Conservation (phyloP, 768 basidiomycete species). For the Pleurotus salmoneostramineus region DNA sequence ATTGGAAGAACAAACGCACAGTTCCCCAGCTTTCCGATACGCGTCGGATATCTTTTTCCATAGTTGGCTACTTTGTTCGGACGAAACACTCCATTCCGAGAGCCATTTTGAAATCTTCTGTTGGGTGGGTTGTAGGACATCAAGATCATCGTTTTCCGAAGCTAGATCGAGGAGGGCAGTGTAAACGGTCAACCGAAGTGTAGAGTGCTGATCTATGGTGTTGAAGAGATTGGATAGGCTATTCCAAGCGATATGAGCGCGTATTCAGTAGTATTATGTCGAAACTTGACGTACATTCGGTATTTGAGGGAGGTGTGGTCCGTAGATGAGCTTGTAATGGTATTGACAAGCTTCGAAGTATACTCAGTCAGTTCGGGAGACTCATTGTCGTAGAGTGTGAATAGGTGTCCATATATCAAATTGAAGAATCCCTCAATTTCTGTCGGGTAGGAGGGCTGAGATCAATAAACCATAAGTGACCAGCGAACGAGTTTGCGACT, state of each 20-base stretch:
- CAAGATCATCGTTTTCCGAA: conserved; percentile 55
- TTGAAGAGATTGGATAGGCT: conserved; percentile 86
- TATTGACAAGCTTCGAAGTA: conserved; percentile 44
- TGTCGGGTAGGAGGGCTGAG: conserved; percentile 20
- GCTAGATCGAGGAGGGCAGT: conserved; percentile 58
- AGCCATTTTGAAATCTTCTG: conserved; percentile 73
- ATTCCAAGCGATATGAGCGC: conserved; percentile 4
- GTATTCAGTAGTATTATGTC: conserved; percentile 1
- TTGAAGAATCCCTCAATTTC: conserved; percentile 91
- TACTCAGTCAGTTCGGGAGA: conserved; percentile 53
- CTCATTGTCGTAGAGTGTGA: conserved; percentile 52
- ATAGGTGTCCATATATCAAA: conserved; percentile 70
- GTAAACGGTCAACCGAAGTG: conserved; percentile 62
- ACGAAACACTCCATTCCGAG: conserved; percentile 65
- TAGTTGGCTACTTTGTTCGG: conserved; percentile 62
- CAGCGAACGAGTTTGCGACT: conserved; percentile 15
- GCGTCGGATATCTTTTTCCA: conserved; percentile 60
- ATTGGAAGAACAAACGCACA: conserved; percentile 38
- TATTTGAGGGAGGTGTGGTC: conserved; percentile 63
- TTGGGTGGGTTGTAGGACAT: conserved; percentile 54
- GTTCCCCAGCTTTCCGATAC: conserved; percentile 51
- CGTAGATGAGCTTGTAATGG: conserved; percentile 51
- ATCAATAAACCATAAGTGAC: not conserved
- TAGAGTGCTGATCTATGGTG: conserved; percentile 60
- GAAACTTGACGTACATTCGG: conserved; percentile 54